Evolutionary conservation across 2,329 filamentous ascomycete species (phyloP), one percentile per base, ranked within the genome.

Genomic region (Fusarium anguioides): DNA sequence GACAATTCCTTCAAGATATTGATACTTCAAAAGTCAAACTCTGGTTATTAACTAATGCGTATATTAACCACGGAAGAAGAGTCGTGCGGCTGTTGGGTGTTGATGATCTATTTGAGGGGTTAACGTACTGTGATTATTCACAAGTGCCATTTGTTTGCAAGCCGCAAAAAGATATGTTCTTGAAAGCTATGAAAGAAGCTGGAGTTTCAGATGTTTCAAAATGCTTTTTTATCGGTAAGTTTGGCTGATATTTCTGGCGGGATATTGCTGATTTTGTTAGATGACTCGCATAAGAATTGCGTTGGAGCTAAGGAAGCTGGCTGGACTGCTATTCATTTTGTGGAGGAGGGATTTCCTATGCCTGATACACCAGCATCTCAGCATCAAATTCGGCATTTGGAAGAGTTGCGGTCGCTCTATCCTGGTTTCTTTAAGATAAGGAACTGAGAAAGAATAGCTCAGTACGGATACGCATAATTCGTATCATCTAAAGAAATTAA

Each of bases 31-130:
- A 96, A 75, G 92, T 97, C 61, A 93, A 88, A 65, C 82, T 94
- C 17, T 99, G 96, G 96, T 86, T 99, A 1, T 90, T 99, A 71
- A 99, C 96, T 2, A 99, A 99, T 74, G 96, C 96, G 17, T 97
- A 99, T 74, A 82, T 96, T 63, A 98, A 85, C 33, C 96, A 99
- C 73, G 96, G 88, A 17, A 89, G 87, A 72, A 82, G 94, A 26
- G 96, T 99, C 0, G 87, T 97, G 8, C 87, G 85, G 56, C 80
- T 99, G 11, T 82, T 99, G 4, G 89, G 87, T 1, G 83, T 99
- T 14, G 94, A 96, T 2, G 93, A 97, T 75, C 80, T 95, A 18
- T 99, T 99, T 75, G 95, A 97, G 64, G 96, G 96, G 6, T 87
- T 98, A 67, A 99, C 96, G 0, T 99, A 89, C 76, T 99, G 96